Evolutionary conservation across 2,329 filamentous ascomycete species (phyloP).

Genomic region (Gyromitra esculenta): DNA sequence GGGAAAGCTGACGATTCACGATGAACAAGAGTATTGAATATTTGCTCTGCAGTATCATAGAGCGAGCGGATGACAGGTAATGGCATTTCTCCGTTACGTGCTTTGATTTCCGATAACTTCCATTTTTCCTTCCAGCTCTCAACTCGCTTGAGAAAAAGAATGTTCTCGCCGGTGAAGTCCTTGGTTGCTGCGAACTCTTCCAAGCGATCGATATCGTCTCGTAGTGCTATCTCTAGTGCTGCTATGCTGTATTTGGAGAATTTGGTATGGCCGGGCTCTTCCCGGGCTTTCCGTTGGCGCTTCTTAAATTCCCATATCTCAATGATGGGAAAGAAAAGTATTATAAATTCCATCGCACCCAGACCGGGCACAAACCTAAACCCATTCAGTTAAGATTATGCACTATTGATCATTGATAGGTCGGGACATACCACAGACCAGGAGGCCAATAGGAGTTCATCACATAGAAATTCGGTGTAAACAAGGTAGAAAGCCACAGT

Average conservation of each 20-base stretch:
- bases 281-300: slow-evolving; percentile 53
- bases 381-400: background rate
- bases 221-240: slow-evolving; percentile 70
- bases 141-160: slow-evolving; percentile 71
- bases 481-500: slow-evolving; percentile 67
- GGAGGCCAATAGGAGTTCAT: slow-evolving; percentile 54
- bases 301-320: slow-evolving; percentile 62
- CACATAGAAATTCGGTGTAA: slow-evolving; percentile 50
- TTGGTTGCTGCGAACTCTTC: slow-evolving; percentile 72
- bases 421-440: slow-evolving; percentile 46
- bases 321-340: slow-evolving; percentile 71
- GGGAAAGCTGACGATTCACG: slow-evolving; percentile 72
- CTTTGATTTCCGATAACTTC: slow-evolving; percentile 54
- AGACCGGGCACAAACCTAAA: slow-evolving; percentile 53
- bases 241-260: slow-evolving; percentile 64
- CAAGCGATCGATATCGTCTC: slow-evolving; percentile 69
- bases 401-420: background rate
- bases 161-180: slow-evolving; percentile 77
- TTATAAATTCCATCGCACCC: slow-evolving; percentile 69
- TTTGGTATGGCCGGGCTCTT: slow-evolving; percentile 58
- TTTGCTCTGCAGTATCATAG: slow-evolving; percentile 69
- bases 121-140: slow-evolving; percentile 66
- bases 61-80: slow-evolving; percentile 63
- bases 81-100: slow-evolving; percentile 44
- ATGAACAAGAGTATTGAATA: slow-evolving; percentile 72